Evolutionary conservation across 176 grass and related monocot species (phyloP), one percentile per base, ranked within the genome.

Genomic region (Cymbopogon citratus): DNA sequence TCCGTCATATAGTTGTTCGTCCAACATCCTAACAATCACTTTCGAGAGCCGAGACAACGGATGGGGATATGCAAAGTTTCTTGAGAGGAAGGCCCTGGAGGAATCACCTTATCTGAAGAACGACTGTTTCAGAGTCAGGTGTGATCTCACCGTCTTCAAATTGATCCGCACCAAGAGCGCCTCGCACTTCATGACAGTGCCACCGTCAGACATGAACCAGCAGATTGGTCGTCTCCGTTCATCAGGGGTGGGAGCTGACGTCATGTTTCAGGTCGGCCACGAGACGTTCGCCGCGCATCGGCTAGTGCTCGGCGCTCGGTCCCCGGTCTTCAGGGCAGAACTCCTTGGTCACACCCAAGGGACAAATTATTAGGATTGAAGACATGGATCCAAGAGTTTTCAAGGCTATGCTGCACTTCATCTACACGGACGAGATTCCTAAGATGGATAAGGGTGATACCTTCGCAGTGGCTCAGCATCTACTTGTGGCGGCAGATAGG

Each of bases 1-100:
- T 5, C 60, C 19, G 13, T 29, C 60, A 0, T 63, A 49, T 6
- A 6, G 46, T 18, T 18, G 1, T 33, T 33, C 0, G 1, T 5
- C 1, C 3, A 0, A 6, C 4, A 1, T 0, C 11, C 0, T 0
- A 0, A 2, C 13, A 63, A 11, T 4, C 1, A 14, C 25, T 5
- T 29, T 29, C 26, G 7, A 63, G 5, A 5, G 1, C 26, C 0
- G 0, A 15, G 3, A 3, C 25, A 0, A 0, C 12, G 10, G 12
- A 13, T 63, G 25, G 25, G 25, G 60, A 61, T 82, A 36, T 8
- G 1, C 3, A 26, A 39, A n/a, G 10, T 74, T 83, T n/a, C 28
- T 83, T 14, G 10, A 5, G 4, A 27, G 3, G 0, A 38, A 66
- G n/a, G 21, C 11, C 13, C 7, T 75, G 31, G 71, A 75, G 81